A percentile compares a stretch with the other conserved stretches of the same genome.
phyloP scores from a whole-genome alignment of 352 stramenopile genomes.

The Pythium phragmiticola region DNA sequence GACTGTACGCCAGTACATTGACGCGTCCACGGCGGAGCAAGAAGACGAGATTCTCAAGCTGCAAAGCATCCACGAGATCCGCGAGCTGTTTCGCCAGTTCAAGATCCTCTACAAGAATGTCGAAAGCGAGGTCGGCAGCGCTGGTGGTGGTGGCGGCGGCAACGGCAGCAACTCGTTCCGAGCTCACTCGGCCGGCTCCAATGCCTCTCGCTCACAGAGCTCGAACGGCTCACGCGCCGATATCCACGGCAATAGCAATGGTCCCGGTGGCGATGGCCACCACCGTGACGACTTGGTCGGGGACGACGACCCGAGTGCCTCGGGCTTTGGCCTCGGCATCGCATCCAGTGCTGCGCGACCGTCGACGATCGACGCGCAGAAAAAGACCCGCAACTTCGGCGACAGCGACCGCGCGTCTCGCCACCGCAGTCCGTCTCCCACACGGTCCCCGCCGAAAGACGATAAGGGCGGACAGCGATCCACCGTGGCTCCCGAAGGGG shows the following conservation, averaged over 20 bases:
- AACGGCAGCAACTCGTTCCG: conserved; percentile 28
- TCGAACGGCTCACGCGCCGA: conserved; percentile 49
- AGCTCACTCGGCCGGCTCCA: conserved; percentile 49
- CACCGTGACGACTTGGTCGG: conserved; percentile 44
- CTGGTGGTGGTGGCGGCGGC: conserved; percentile 9
- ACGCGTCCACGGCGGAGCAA: conserved; percentile 64
- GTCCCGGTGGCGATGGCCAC: neutral
- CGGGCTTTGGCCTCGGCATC: conserved; percentile 60
- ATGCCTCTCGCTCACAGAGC: conserved; percentile 44
- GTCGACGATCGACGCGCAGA: conserved; percentile 60
- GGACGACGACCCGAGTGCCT: conserved; percentile 51
- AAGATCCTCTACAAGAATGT: conserved; percentile 80
- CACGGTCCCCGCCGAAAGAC: conserved; percentile 23
- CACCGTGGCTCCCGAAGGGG: conserved; percentile 26
- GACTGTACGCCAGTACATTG: conserved; percentile 72
- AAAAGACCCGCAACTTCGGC: conserved; percentile 33
- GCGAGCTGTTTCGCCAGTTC: conserved; percentile 91
- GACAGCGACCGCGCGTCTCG: conserved; percentile 20
- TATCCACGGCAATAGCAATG: conserved; percentile 22
- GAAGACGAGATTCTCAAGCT: conserved; percentile 77
- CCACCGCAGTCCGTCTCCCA: conserved; percentile 39
- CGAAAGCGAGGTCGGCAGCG: conserved; percentile 29
- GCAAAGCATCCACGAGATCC: conserved; percentile 88
- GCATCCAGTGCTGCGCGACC: conserved; percentile 53
- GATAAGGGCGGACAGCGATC: conserved; percentile 21